Evolutionary conservation across 2,329 filamentous ascomycete species (phyloP).

Genomic region (Colletotrichum orbiculare): DNA sequence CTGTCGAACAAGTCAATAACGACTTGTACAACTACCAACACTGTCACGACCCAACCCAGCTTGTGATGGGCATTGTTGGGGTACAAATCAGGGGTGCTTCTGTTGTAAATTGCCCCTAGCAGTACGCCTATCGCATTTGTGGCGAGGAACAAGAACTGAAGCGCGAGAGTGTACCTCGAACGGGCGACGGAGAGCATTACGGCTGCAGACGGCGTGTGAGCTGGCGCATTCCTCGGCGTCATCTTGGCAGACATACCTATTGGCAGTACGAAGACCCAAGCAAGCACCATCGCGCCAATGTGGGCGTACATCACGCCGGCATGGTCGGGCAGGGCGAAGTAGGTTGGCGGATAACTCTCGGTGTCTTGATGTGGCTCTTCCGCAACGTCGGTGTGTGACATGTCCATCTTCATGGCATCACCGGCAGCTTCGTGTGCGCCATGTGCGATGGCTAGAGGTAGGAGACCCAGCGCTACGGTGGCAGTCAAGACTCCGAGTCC

Average conservation of each 20-base stretch:
- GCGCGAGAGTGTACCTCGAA: constrained; percentile 77
- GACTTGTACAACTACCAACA: constrained; percentile 76
- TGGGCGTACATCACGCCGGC: constrained; percentile 73
- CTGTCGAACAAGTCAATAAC: constrained; percentile 73
- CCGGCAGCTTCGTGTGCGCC: constrained; percentile 38
- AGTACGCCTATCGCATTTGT: constrained; percentile 73
- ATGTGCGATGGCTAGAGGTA: constrained; percentile 25
- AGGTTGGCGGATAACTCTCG: constrained; percentile 58
- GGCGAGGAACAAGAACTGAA: constrained; percentile 75
- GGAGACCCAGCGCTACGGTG: constrained; percentile 8
- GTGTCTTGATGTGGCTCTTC: constrained; percentile 32
- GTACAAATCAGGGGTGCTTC: constrained; percentile 86
- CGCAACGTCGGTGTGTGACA: constrained; percentile 21
- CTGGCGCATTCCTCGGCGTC: background rate
- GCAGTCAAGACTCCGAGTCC: background rate
- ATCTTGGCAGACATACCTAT: constrained; percentile 65
- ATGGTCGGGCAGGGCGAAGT: constrained; percentile 68
- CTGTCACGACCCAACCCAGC: constrained; percentile 85
- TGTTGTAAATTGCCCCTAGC: constrained; percentile 78
- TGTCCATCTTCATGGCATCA: constrained; percentile 33
- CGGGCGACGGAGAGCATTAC: constrained; percentile 87
- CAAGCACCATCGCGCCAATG: constrained; percentile 75
- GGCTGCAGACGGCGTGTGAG: constrained; percentile 57
- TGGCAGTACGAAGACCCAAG: constrained; percentile 80
- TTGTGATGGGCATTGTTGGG: constrained; percentile 89